Evolutionary conservation across 176 grass and related monocot species (phyloP).

Genomic region (Microstegium vimineum): DNA sequence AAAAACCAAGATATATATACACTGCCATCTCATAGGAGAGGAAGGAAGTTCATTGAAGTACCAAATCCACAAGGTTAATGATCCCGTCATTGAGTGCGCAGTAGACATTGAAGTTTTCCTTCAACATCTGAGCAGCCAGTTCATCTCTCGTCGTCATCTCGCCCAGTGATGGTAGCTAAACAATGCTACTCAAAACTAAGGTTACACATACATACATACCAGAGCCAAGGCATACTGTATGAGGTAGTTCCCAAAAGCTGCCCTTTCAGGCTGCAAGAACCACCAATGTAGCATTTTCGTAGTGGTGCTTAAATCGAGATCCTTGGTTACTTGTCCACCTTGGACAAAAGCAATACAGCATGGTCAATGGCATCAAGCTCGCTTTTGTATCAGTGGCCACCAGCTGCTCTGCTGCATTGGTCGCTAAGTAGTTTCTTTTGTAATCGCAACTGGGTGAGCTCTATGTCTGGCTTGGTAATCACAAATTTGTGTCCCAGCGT

Average conservation of each 20-base stretch:
- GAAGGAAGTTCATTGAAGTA: not conserved
- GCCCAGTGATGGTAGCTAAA: not conserved
- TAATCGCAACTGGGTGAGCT: too few species aligned
- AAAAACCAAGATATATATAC: not conserved
- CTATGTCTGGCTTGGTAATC: too few species aligned
- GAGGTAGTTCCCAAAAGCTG: slow-evolving; percentile 85
- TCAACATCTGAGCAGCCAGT: slow-evolving; percentile 56
- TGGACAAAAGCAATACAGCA: too few species aligned
- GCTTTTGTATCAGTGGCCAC: too few species aligned
- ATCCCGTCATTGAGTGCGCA: slow-evolving; percentile 89
- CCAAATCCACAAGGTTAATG: slow-evolving; percentile 83
- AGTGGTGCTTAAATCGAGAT: too few species aligned
- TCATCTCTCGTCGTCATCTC: not conserved
- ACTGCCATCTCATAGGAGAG: not conserved
- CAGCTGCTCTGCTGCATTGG: too few species aligned
- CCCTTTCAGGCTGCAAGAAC: slow-evolving; percentile 70
- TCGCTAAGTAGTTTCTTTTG: too few species aligned
- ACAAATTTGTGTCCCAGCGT: too few species aligned
- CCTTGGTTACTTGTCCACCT: too few species aligned
- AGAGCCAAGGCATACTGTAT: slow-evolving; percentile 76
- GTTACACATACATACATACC: slow-evolving; percentile 40
- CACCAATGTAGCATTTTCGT: slow-evolving; percentile 6
- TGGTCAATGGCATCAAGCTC: too few species aligned
- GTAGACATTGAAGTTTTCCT: slow-evolving; percentile 94
- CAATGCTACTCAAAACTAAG: not conserved